These are phyloP conservation scores for Thelonectria rubi DNA, from an alignment of 2,329 filamentous ascomycete species.

Conservation along the genomic window DNA sequence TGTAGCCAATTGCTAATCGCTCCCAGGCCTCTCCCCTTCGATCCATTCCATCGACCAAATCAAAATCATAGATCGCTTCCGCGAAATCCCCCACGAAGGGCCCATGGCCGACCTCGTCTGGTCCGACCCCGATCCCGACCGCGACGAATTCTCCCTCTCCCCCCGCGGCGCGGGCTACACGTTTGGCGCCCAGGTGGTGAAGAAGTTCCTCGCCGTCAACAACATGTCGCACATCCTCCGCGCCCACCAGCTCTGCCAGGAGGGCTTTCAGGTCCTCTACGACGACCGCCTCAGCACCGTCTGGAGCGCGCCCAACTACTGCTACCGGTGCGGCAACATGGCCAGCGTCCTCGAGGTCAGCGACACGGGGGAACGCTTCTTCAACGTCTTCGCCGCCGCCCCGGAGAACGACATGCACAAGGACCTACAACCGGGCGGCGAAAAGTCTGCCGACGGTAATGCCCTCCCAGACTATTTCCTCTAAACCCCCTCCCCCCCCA, in stretches of 20 bases:
- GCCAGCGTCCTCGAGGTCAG: constrained; percentile 96
- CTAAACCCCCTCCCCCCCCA: constrained; percentile 47
- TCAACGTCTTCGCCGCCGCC: constrained; percentile 97
- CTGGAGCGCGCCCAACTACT: constrained; percentile 97
- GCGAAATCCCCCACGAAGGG: constrained; percentile 97
- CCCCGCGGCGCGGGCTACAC: constrained; percentile 96
- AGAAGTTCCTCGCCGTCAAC: constrained; percentile 97
- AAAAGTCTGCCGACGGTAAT: constrained; percentile 72
- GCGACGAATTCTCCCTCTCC: constrained; percentile 95
- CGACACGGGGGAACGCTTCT: constrained; percentile 90
- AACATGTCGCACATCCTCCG: constrained; percentile 97
- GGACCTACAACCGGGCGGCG: constrained; percentile 79
- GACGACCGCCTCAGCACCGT: constrained; percentile 95
- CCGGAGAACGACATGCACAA: constrained; percentile 94
- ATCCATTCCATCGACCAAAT: constrained; percentile 99
- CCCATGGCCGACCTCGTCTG: constrained; percentile 99
- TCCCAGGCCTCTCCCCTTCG: constrained; percentile 77
- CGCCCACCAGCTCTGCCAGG: constrained; percentile 98
- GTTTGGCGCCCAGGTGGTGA: constrained; percentile 96
- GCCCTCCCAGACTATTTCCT: constrained; percentile 78
- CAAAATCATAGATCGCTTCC: constrained; percentile 98
- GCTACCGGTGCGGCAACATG: constrained; percentile 95
- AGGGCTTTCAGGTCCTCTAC: constrained; percentile 96
- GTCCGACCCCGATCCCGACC: constrained; percentile 97
- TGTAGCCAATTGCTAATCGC: constrained; percentile 14